A percentile compares a stretch with the other conserved stretches of the same genome.
Conservation (phyloP, 1,284 basidiomycete genomes). For the Leucoagaricus sp. region DNA sequence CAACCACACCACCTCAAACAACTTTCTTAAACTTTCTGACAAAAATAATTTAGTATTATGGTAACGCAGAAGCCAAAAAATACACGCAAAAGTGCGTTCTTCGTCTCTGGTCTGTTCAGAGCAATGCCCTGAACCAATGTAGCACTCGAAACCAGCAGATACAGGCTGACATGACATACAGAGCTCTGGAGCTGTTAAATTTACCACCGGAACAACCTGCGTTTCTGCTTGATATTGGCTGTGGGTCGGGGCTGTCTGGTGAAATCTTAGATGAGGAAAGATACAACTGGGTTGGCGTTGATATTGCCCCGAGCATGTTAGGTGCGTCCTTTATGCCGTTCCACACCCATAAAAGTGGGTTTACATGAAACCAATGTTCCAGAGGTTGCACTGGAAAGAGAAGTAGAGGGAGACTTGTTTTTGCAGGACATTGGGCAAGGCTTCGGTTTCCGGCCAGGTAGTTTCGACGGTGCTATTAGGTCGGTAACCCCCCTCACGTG, state of each 20-base stretch:
- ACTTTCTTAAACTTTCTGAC: conserved; percentile 18
- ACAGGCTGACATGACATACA: conserved; percentile 97
- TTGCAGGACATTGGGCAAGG: conserved; percentile 93
- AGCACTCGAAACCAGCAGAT: conserved; percentile 97
- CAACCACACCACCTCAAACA: not conserved
- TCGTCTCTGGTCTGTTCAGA: not conserved
- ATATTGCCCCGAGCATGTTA: conserved; percentile 97
- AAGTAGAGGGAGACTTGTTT: conserved; percentile 93
- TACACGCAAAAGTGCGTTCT: conserved; percentile 87
- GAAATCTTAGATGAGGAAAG: conserved; percentile 96
- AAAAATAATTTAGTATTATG: conserved; percentile 79
- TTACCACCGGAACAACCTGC: conserved; percentile 77
- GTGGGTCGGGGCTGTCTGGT: conserved; percentile 97
- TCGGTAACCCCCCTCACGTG: conserved; percentile 30
- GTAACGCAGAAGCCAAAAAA: conserved; percentile 93
- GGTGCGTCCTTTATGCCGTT: conserved; percentile 52
- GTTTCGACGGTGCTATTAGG: conserved; percentile 98
- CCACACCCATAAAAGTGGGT: not conserved
- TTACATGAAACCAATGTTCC: too few species aligned
- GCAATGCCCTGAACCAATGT: conserved; percentile 11
- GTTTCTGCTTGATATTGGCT: conserved; percentile 94
- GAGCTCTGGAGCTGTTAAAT: conserved; percentile 90
- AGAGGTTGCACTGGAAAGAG: conserved; percentile 94
- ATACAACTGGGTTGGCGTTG: conserved; percentile 93
- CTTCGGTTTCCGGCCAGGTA: conserved; percentile 93